Evolutionary conservation across 2,329 filamentous ascomycete genomes (phyloP), one percentile per base, ranked within the genome.

Genomic region (Penicillium brevicompactum): DNA sequence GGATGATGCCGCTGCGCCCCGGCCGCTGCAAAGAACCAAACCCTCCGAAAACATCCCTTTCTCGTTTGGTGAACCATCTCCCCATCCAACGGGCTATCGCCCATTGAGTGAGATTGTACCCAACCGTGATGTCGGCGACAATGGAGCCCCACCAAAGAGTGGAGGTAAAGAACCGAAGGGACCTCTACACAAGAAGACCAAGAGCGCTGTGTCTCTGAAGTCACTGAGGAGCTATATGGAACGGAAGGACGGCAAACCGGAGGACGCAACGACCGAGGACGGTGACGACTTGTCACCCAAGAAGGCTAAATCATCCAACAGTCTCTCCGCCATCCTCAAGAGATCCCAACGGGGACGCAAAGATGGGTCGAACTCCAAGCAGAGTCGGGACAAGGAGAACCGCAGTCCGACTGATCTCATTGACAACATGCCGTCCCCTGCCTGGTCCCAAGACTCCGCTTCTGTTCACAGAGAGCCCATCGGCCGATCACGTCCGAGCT

Each of bases 291-390:
- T 64, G 49, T 82, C 77, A 53, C 78, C 80, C 4, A 86, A 85
- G 72, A 95, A 93, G 78, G 84, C 84, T 37, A 96, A 93, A 73
- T 96, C 92, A 0, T 84, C 89, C 3, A 89, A 89, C 31, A 95
- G 92, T 70, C 80, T 97, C n/a, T 85, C 86, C 0, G 86, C 83
- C 4, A 82, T 97, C 51, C 82, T 96, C 49, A 86, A 86, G 53
- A 87, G 88, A 53, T 91, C 90, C 9, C 81, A 87, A 50, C 90
- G 87, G 67, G 87, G 85, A 61, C 74, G 88, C 22, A 83, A 84
- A 58, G 82, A 85, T 6, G 78, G 81, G 50, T 73, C 78, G 22
- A 79, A 77, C 51, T 73, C 78, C 24, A 79, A 77, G 38, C 72
- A 76, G 40, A 74, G 73, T 27, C 87, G 84, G 66, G 87, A 93